Evolutionary conservation across 805 yeast genomes (phyloP).

Genomic region (Monosporozyma aquatica): DNA sequence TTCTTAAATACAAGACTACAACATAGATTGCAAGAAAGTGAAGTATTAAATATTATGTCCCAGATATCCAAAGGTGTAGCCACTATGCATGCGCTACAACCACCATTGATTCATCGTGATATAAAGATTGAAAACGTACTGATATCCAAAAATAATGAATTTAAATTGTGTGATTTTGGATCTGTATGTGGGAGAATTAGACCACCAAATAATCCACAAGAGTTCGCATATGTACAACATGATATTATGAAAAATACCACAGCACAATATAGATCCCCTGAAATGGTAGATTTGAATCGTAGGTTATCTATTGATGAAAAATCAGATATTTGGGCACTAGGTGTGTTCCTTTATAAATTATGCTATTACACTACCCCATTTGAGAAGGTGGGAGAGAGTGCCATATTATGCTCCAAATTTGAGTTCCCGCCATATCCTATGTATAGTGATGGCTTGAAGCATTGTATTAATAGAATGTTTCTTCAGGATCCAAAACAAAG

Average conservation of each 20-base stretch:
- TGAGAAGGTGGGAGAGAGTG: conserved; percentile 54
- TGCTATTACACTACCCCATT: conserved; percentile 81
- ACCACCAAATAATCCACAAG: conserved; percentile 55
- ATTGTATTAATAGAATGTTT: conserved; percentile 51
- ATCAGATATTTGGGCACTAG: conserved; percentile 80
- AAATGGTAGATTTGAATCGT: conserved; percentile 65
- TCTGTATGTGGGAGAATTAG: conserved; percentile 59
- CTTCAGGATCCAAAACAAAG: conserved; percentile 60
- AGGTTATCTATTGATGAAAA: conserved; percentile 72
- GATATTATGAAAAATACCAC: conserved; percentile 75
- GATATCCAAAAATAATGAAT: conserved; percentile 47
- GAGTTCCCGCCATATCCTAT: conserved; percentile 46
- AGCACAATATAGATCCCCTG: conserved; percentile 79
- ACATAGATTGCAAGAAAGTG: conserved; percentile 57
- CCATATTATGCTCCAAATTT: conserved; percentile 49
- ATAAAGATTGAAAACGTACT: conserved; percentile 76
- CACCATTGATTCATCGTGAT: conserved; percentile 70
- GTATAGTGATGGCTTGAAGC: conserved; percentile 54
- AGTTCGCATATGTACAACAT: conserved; percentile 48
- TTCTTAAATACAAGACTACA: conserved; percentile 67
- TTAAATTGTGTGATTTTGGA: conserved; percentile 76
- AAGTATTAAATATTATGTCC: conserved; percentile 57
- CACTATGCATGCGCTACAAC: conserved; percentile 63
- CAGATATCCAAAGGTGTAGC: conserved; percentile 68
- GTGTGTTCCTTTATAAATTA: conserved; percentile 65